Evolutionary conservation across 2,329 filamentous ascomycete genomes (phyloP).

Genomic region (Polychaeton citri): DNA sequence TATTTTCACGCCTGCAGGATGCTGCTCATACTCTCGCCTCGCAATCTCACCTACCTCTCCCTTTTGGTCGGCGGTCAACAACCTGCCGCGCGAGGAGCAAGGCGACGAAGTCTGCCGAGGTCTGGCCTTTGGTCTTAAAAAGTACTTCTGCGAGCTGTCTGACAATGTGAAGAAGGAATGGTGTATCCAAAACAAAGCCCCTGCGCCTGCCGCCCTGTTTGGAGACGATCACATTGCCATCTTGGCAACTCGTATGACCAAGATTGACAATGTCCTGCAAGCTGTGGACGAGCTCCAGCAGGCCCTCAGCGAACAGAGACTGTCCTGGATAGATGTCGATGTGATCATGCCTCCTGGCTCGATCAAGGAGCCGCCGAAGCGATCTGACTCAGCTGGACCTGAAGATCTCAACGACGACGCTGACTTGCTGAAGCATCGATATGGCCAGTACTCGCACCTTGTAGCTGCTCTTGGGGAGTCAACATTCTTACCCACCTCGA

Average conservation of each 20-base stretch:
- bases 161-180: slow-evolving; percentile 61
- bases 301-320: slow-evolving; percentile 66
- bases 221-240: slow-evolving; percentile 87
- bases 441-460: slow-evolving; percentile 63
- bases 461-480: slow-evolving; percentile 71
- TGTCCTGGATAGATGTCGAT: slow-evolving; percentile 79
- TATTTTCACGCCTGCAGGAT: slow-evolving; percentile 77
- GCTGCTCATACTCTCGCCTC: slow-evolving; percentile 79
- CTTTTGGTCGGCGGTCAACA: slow-evolving; percentile 78
- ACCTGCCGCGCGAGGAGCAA: slow-evolving; percentile 85
- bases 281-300: slow-evolving; percentile 60
- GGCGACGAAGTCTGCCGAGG: slow-evolving; percentile 87
- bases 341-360: slow-evolving; percentile 69
- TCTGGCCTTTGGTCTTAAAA: slow-evolving; percentile 81
- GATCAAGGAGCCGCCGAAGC: slow-evolving; percentile 31
- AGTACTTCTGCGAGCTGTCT: slow-evolving; percentile 84
- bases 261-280: slow-evolving; percentile 62
- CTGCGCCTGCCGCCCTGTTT: slow-evolving; percentile 56
- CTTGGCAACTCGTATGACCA: slow-evolving; percentile 70
- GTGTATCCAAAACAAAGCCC: slow-evolving; percentile 38
- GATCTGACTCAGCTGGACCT: slow-evolving; percentile 9
- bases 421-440: slow-evolving; percentile 45
- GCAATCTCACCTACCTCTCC: slow-evolving; percentile 87
- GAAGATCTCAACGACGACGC: slow-evolving; percentile 16
- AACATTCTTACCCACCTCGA: slow-evolving; percentile 75